Evolutionary conservation across 2,329 filamentous ascomycete species (phyloP).

Genomic region (Fusarium guadeloupense): DNA sequence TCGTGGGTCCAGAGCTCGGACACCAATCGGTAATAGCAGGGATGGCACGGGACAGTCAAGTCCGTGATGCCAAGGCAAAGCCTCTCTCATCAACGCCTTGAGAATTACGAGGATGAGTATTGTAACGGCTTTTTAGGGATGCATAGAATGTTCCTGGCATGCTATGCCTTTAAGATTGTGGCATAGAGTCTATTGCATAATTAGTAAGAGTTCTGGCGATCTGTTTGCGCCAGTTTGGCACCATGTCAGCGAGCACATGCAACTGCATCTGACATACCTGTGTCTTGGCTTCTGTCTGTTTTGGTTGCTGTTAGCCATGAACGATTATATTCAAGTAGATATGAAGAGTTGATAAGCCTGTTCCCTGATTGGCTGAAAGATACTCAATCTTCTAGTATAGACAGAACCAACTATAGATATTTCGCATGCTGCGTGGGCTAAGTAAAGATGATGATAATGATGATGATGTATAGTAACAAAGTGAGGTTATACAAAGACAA

Average conservation of each 20-base stretch:
- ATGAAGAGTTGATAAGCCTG: too few relatives aligned
- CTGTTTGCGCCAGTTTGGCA: neutral
- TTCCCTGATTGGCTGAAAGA: too few relatives aligned
- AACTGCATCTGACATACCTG: too few relatives aligned
- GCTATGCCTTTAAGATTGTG: neutral
- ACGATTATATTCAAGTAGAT: too few relatives aligned
- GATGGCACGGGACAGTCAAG: conserved; percentile 20
- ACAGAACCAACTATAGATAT: too few relatives aligned
- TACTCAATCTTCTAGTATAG: too few relatives aligned
- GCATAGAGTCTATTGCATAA: neutral
- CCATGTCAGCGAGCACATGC: neutral
- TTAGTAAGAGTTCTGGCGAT: neutral
- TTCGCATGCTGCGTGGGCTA: too few relatives aligned
- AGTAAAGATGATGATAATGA: too few relatives aligned
- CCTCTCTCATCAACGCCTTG: too few relatives aligned
- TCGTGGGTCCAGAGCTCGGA: conserved; percentile 32
- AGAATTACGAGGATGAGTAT: too few relatives aligned
- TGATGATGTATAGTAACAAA: neutral
- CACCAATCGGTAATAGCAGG: conserved; percentile 33
- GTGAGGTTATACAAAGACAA: neutral
- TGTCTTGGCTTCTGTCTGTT: too few relatives aligned
- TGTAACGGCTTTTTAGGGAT: conserved; percentile 13
- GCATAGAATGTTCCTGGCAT: conserved; percentile 13
- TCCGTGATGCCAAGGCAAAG: conserved; percentile 12
- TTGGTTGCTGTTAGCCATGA: too few relatives aligned